Percentiles rank a stretch among this genome's conserved stretches.
These are phyloP conservation scores for Copromyces sp. DNA, from an alignment of 495 filamentous ascomycete genomes.

Conservation along the genomic window DNA sequence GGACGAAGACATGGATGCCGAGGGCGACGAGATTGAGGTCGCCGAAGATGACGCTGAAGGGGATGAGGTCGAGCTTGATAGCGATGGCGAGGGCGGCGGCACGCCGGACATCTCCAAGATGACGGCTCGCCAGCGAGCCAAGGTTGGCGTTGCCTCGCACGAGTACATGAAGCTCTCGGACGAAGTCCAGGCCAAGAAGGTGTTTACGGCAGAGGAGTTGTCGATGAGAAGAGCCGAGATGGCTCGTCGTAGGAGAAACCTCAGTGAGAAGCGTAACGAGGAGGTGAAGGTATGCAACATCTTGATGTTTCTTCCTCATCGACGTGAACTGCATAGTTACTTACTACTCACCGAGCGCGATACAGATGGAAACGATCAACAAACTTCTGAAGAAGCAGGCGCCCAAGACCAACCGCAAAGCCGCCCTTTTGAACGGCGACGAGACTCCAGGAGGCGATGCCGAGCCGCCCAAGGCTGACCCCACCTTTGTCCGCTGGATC, in stretches of 20 bases:
- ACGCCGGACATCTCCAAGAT: constrained; percentile 75
- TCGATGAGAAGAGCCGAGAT: constrained; percentile 94
- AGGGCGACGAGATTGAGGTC: constrained; percentile 55
- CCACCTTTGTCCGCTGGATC: constrained; percentile 69
- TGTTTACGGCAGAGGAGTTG: constrained; percentile 86
- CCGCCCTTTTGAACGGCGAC: constrained; percentile 29
- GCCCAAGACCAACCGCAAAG: constrained; percentile 63
- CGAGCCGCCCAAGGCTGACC: constrained; percentile 46
- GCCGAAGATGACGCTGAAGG: constrained; percentile 38
- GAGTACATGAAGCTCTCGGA: constrained; percentile 71
- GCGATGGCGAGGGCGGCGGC: constrained; percentile 51
- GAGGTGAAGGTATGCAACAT: constrained; percentile 74
- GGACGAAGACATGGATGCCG: constrained; percentile 43
- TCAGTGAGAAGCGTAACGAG: constrained; percentile 96
- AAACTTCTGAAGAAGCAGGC: constrained; percentile 92
- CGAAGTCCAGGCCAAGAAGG: constrained; percentile 87
- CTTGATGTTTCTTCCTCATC: background rate
- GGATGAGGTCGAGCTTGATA: constrained; percentile 55
- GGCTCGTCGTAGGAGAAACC: constrained; percentile 86
- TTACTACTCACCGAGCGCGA: background rate
- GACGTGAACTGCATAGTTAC: background rate
- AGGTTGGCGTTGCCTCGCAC: constrained; percentile 51
- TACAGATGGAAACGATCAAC: constrained; percentile 95
- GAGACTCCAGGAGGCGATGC: constrained; percentile 39
- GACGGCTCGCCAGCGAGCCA: constrained; percentile 76